Base-by-base conservation (phyloP, 2,329 filamentous ascomycete species). In the Stachybotrys echinatus region DNA sequence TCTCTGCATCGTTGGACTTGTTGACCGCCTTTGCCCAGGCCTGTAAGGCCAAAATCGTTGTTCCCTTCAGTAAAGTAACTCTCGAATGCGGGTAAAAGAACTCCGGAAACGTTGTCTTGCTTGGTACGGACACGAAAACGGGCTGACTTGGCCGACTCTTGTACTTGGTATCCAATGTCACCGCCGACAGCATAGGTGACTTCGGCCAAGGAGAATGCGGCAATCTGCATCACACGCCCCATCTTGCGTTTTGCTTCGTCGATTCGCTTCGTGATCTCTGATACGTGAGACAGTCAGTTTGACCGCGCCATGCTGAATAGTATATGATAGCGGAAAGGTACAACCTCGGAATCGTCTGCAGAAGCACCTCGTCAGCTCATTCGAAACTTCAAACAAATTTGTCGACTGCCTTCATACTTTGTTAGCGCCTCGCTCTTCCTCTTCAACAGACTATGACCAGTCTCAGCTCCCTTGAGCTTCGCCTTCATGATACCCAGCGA, bases 171-270 rank as follows among this genome's bases (percentile, higher is more conserved):
- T 54, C 88, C 88, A 61, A 99, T 95, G 64, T 95, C 89, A 62
- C 92, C 91, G 55, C 94, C 94, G 23, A 96, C 91, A 22, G 94
- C 94, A 64, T 99, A 99, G 45, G 91, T 95, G 50, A 99, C 94
- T 74, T 97, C 94, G 52, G 94, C 94, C 18, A 99, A 81, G 42
- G 92, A 97, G 74, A 99, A 97, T 43, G 94, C 92, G 39, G 94
- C 94, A 64, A 99, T 95, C 71, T 97, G 92, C 94, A 99, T 99
- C 37, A 99, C 94, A 31, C 92, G 84, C 51, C 94, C 94, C 92
- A 99, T 99, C 77, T 99, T 99, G 61, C 92, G 88, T 74, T 99
- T 99, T 40, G 94, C 94, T 71, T 99, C 94, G 74, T 99, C 92
- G 71, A 99, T 99, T 65, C 94, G 88, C 68, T 85, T 84, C 46